phyloP scores from a whole-genome alignment of 768 basidiomycete species.

The Xerocomellus dryophilus region DNA sequence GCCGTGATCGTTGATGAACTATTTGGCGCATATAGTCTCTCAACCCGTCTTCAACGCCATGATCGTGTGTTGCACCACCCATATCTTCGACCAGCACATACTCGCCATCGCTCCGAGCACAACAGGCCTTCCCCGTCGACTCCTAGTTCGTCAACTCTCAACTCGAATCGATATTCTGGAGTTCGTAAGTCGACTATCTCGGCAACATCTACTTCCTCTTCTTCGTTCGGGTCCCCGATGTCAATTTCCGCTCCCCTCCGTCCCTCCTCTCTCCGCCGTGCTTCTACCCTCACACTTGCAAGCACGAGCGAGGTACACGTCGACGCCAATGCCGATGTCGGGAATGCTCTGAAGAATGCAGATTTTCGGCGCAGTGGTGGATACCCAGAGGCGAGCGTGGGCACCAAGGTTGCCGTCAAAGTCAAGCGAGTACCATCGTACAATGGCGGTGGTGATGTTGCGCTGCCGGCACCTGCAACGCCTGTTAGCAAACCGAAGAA shows the following conservation, averaged over 20 bases:
- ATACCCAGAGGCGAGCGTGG: conserved; percentile 13
- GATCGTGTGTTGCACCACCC: conserved; percentile 63
- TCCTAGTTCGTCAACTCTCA: conserved; percentile 63
- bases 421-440: conserved; percentile 56
- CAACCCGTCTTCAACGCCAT: conserved; percentile 62
- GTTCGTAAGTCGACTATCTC: conserved; percentile 32
- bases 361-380: conserved; percentile 16
- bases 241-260: conserved; percentile 38
- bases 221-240: conserved; percentile 38
- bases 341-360: conserved; percentile 7
- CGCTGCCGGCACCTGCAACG: conserved; percentile 2
- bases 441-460: conserved; percentile 25
- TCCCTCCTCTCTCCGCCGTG: conserved; percentile 42
- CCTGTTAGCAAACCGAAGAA: conserved; percentile 19
- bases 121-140: conserved; percentile 44
- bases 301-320: conserved; percentile 18
- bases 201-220: conserved; percentile 27
- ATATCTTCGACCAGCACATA: conserved; percentile 43
- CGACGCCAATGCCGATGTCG: conserved; percentile 7
- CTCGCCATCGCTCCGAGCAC: conserved; percentile 23
- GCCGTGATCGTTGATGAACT: conserved; percentile 8
- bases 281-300: conserved; percentile 33
- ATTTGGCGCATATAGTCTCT: conserved; percentile 45
- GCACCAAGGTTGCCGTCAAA: conserved; percentile 22
- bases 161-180: conserved; percentile 37